phyloP scores from a whole-genome alignment of 1,284 basidiomycete species.

The Cutaneotrichosporon curvatum region DNA sequence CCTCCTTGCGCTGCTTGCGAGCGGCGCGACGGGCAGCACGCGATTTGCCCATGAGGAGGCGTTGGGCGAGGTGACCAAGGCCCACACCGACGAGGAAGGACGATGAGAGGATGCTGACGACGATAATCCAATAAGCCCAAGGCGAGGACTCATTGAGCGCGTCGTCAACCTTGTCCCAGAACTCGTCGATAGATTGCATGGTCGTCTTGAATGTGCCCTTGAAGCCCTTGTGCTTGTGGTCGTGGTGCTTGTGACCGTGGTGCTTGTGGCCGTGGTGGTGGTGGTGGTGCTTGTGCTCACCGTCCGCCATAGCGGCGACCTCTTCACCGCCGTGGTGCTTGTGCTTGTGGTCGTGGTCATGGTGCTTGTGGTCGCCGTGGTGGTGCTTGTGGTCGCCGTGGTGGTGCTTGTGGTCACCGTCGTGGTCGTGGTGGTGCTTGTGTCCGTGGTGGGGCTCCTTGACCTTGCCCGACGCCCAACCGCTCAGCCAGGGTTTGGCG shows the following conservation, averaged over 20 bases:
- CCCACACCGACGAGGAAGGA: neutral
- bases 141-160: neutral
- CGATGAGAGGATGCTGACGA: slow-evolving; percentile 2
- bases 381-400: neutral
- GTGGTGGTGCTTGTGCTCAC: slow-evolving; percentile 8
- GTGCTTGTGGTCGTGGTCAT: slow-evolving; percentile 5
- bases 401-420: slow-evolving; percentile 1
- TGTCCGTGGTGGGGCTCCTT: neutral
- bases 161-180: slow-evolving; percentile 1
- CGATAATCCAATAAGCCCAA: too few relatives aligned
- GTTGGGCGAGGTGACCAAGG: slow-evolving; percentile 3
- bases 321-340: neutral
- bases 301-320: neutral
- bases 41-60: slow-evolving; percentile 1
- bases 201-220: too few relatives aligned
- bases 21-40: slow-evolving; percentile 1
- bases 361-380: neutral
- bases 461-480: neutral
- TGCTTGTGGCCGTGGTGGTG: neutral
- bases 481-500: too few relatives aligned
- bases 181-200: neutral
- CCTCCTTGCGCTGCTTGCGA: slow-evolving; percentile 10
- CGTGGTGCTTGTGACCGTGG: slow-evolving; percentile 2
- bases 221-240: slow-evolving; percentile 4
- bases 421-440: neutral